Evolutionary conservation across 2,329 filamentous ascomycete species (phyloP).

Genomic region (Balansia obtecta): DNA sequence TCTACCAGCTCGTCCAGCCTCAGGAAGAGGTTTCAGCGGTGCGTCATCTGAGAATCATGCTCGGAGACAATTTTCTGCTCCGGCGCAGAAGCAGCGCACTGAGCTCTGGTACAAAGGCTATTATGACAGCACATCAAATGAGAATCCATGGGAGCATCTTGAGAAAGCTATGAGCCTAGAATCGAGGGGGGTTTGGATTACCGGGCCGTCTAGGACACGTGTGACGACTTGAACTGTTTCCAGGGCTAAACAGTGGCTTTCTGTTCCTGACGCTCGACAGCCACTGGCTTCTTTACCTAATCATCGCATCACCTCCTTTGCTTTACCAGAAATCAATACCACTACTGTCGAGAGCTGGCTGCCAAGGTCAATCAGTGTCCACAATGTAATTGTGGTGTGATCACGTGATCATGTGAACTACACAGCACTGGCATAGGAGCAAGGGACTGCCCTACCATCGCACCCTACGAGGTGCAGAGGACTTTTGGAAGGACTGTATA

Average conservation of each 20-base stretch:
- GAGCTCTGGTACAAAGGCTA: constrained; percentile 37
- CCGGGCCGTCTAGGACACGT: constrained; percentile 2
- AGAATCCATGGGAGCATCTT: constrained; percentile 58
- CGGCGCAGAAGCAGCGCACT: neutral
- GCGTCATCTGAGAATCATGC: neutral
- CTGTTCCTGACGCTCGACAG: neutral
- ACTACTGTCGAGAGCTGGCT: neutral
- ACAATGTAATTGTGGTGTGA: neutral
- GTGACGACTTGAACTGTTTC: neutral
- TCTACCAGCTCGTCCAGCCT: constrained; percentile 21
- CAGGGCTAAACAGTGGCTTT: no score
- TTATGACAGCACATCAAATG: constrained; percentile 56
- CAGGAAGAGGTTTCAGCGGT: constrained; percentile 6
- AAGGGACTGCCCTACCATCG: neutral
- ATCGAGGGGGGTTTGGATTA: constrained; percentile 33
- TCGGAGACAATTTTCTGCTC: neutral
- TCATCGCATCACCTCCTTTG: neutral
- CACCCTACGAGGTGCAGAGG: neutral
- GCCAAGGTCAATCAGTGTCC: neutral
- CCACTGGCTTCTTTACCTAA: neutral
- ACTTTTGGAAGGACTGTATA: neutral
- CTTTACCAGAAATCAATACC: neutral
- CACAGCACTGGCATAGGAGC: neutral
- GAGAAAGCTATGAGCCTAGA: constrained; percentile 34
- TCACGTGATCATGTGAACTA: neutral